Evolutionary conservation across 2,329 filamentous ascomycete genomes (phyloP), one percentile per base, ranked within the genome.

Genomic region (Calonectria crousiana): DNA sequence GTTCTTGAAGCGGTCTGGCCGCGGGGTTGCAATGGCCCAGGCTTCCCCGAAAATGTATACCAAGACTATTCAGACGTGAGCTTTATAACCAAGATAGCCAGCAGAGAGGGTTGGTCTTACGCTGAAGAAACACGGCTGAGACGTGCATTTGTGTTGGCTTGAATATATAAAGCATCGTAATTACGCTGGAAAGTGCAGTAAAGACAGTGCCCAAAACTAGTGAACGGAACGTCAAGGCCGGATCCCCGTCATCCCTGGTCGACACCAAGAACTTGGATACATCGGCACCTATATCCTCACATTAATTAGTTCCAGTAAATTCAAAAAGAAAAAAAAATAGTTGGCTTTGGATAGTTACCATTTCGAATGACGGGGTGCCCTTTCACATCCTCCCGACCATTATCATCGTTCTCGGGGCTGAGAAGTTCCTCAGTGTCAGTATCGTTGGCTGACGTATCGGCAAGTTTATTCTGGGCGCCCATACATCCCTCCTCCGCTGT

Each of bases 251-350:
- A 38, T 62, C 56, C 56, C 56, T 41, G 18, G 34, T 62, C 6
- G 56, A 62, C 14, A 62, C 56, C 56, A 62, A 23, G 14, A 41
- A 62, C 36, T 62, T 62, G 23, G 56, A 62, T 26, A 62, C 56
- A 14, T 62, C 56, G 23, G 56, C 36, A 41, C 56, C 56, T 62
- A 13, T 28, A 9, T 38, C 23, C 2, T 6, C 14, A 23, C 10
- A 41, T 41, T 41, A n/a, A 18, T 28, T 28, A 36, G n/a, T 16
- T 18, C 18, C 8, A 10, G 11, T 14, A 28, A 26, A 23, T 18
- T 16, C 4, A 32, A 36, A 3, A 16, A 26, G 3, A 32, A 32
- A 36, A 3, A 16, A 26, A 3, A 4, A 4, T 8, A 26, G 1
- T 26, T 18, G 41, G 10, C 9, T 47, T 8, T 20, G 18, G 23